phyloP scores from a whole-genome alignment of 164 flowering plant genomes.

The Houttuynia cordata region DNA sequence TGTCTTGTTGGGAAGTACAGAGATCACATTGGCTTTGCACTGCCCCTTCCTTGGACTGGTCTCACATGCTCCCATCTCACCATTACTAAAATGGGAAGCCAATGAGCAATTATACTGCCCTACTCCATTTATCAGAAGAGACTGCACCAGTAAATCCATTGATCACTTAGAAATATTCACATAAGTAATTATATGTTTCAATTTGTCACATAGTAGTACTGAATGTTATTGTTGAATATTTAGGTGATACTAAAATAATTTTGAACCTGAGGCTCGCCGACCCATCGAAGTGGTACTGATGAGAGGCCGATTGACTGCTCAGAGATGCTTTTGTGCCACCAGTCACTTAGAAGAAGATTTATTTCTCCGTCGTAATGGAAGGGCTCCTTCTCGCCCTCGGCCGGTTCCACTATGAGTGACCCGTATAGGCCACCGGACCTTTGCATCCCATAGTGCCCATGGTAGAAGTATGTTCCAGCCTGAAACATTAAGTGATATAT shows the following conservation, averaged over 20 bases:
- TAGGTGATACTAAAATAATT: background rate
- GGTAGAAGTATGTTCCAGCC: constrained; percentile 90
- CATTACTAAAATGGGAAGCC: constrained; percentile 38
- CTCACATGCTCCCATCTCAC: constrained; percentile 21
- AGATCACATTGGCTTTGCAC: constrained; percentile 50
- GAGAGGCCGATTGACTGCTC: constrained; percentile 57
- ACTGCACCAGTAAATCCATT: constrained; percentile 19
- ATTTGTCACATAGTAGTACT: no score
- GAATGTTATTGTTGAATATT: background rate
- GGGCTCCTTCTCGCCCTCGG: constrained; percentile 55
- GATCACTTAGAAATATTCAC: background rate
- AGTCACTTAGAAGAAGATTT: constrained; percentile 60
- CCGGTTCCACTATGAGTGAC: constrained; percentile 60
- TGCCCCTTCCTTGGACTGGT: constrained; percentile 26
- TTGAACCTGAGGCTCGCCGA: constrained; percentile 85
- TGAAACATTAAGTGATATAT: constrained; percentile 15
- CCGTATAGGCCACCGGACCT: constrained; percentile 88
- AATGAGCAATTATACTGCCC: constrained; percentile 79
- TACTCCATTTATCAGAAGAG: constrained; percentile 62
- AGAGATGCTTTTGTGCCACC: constrained; percentile 60
- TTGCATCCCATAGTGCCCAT: constrained; percentile 93
- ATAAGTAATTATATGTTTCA: no score
- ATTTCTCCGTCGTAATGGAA: constrained; percentile 73
- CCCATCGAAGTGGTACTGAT: constrained; percentile 65
- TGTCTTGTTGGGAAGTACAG: constrained; percentile 59